Evolutionary conservation across 176 grass and related monocot species (phyloP), one percentile per base, ranked within the genome.

Genomic region (Oryza officinalis): DNA sequence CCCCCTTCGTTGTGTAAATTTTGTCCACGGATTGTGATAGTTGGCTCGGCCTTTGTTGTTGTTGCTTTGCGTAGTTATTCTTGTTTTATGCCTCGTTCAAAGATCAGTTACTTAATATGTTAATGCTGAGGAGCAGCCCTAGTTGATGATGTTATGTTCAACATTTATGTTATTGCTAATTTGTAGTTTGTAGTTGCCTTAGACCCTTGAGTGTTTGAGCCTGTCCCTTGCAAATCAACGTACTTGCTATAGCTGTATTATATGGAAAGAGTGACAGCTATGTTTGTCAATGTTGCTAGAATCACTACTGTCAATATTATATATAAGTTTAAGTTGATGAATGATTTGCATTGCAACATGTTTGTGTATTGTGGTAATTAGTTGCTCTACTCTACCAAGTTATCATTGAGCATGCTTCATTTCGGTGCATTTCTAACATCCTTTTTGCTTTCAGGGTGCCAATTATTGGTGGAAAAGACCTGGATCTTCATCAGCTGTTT

Each of bases 401-500:
- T 69, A 44, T 81, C 52, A 76, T 71, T 70, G 74, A 17, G 1
- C 8, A 30, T 82, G 4, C 11, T 80, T 67, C 63, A 33, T 77
- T 82, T 31, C 73, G 32, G 67, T 83, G 69, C 50, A 59, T 66
- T n/a, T 83, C 26, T 78, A 63, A 83, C 68, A 74, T 35, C 47
- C 13, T 17, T 74, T 74, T 83, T 47, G 30, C 4, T 38, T 20
- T 54, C 69, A 99, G 97, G 93, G 84, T 99, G 63, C 97, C 97
- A 79, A 89, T 94, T 76, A 92, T 99, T 69, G 97, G 97, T 81
- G 97, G 97, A 86, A 99, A 87, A 80, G 86, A 94, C 78, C 86
- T 99, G 74, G 93, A 99, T 88, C 97, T 99, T 74, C 91, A 96
- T 99, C 87, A 79, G 66, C 89, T 99, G 60, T 99, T 92, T 87